phyloP scores from a whole-genome alignment of 2,329 filamentous ascomycete genomes.

The Fusarium abutilonis region DNA sequence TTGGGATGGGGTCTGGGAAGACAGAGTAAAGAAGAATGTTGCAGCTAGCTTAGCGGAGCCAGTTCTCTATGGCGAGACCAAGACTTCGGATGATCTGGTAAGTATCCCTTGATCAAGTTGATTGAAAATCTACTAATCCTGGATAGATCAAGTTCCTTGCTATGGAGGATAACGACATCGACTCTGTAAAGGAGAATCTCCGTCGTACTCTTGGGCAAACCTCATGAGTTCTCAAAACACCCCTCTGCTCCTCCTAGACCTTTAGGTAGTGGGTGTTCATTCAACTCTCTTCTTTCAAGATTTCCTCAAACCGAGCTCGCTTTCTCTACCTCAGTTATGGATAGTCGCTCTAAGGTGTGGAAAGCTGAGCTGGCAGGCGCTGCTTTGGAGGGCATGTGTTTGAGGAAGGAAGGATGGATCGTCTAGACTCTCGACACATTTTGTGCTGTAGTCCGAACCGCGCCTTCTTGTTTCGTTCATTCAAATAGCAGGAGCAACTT shows the following conservation, averaged over 20 bases:
- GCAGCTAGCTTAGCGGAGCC: slow-evolving; percentile 80
- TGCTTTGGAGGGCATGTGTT: neutral
- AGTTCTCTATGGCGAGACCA: slow-evolving; percentile 76
- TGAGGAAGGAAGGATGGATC: neutral
- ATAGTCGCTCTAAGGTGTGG: neutral
- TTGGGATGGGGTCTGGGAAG: slow-evolving; percentile 97
- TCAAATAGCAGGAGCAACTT: slow-evolving; percentile 28
- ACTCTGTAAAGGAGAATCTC: slow-evolving; percentile 67
- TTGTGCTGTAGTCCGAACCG: neutral
- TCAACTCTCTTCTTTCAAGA: no score
- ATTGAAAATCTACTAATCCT: slow-evolving; percentile 22
- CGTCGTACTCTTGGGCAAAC: slow-evolving; percentile 58
- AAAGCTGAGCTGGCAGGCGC: neutral
- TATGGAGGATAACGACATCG: slow-evolving; percentile 68
- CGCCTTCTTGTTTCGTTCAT: neutral
- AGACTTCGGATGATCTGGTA: slow-evolving; percentile 76
- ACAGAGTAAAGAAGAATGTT: slow-evolving; percentile 82
- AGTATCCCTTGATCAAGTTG: slow-evolving; percentile 45
- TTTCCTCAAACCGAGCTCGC: no score
- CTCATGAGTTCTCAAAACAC: slow-evolving; percentile 26
- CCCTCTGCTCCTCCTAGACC: neutral
- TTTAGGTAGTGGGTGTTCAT: no score
- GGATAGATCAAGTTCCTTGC: slow-evolving; percentile 72
- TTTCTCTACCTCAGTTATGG: no score
- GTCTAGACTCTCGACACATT: neutral